Conservation (phyloP, 441 rosid genomes). For the Pelargonium cotyledonis region DNA sequence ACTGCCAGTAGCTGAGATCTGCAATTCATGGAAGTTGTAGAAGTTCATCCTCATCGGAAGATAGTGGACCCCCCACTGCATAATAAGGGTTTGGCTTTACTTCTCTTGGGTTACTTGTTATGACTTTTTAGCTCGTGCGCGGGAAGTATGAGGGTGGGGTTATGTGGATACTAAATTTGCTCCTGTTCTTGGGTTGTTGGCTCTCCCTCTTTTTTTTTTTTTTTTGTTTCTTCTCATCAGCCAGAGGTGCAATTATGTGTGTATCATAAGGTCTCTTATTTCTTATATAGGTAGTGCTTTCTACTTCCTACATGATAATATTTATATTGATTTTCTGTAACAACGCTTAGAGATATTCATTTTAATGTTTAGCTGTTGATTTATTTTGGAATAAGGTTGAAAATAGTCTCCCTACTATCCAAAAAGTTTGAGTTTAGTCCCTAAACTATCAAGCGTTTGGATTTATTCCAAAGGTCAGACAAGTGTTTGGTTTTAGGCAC, state of each 20-base stretch:
- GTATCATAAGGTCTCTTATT: slow-evolving; percentile 41
- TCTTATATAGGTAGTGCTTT: slow-evolving; percentile 30
- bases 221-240: slow-evolving; percentile 12
- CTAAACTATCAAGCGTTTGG: no score
- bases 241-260: slow-evolving; percentile 30
- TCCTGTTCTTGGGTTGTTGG: slow-evolving; percentile 22
- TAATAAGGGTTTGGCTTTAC: slow-evolving; percentile 18
- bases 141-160: slow-evolving; percentile 16
- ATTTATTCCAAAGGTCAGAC: no score
- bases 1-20: slow-evolving; percentile 39
- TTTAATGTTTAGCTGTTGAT: slow-evolving; percentile 2
- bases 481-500: no score
- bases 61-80: slow-evolving; percentile 14
- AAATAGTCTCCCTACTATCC: no score
- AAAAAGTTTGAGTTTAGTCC: no score
- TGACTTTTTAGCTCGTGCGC: slow-evolving; percentile 4
- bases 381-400: no score
- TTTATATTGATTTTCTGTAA: slow-evolving; percentile 27
- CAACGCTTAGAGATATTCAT: slow-evolving; percentile 23
- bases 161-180: slow-evolving; percentile 20
- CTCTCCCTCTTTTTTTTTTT: slow-evolving; percentile 16
- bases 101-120: slow-evolving; percentile 2
- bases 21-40: slow-evolving; percentile 10
- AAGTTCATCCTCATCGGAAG: slow-evolving; percentile 12
- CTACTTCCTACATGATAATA: slow-evolving; percentile 26